Base-by-base conservation (phyloP, 495 filamentous ascomycete species). In the Penicillium angulare region DNA sequence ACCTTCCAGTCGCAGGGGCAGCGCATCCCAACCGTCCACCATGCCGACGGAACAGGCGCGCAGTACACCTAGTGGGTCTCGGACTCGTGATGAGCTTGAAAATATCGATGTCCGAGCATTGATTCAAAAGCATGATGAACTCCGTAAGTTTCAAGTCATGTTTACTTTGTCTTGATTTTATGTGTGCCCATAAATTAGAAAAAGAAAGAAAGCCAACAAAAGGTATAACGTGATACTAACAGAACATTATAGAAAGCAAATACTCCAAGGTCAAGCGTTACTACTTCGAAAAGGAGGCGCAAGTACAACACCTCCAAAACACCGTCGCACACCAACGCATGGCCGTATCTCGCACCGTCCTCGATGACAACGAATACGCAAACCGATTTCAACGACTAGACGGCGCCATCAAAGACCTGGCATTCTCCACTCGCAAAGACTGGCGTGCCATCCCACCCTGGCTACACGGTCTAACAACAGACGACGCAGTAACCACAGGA, bases 261-360 rank as follows among this genome's bases (percentile, higher is more conserved):
- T 98, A 98, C 64, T 90, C 90, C 70, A 97, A 97, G 66, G 93
- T 98, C 43, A 98, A 98, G 74, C 83, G 88, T 26, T 87, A 96
- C 55, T 98, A 97, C 64, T 98, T 97, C 64, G 93, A 98, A 49
- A 90, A 91, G 57, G 92, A 95, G 61, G 76, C 86, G 39, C 92
- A 97, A 64, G 89, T 98, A 9, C 90, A 97, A 64, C 87, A 91
- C 60, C 82, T 98, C 9, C 93, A 98, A 69, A 97, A 98, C 65
- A 92, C 89, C 4, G 82, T 98, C 38, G 93, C 95, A 27, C 89
- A 97, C 66, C 95, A 97, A 67, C 84, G 93, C 44, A 86, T 98
- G 65, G 90, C 92, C 12, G 88, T 92, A 56, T 97, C 92, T 13
- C 89, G 91, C 24, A 97, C 92, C 0, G 90, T 93, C 5, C 85